Conservation (phyloP, 148 eudicot genomes). For the Fagopyrum esculentum region DNA sequence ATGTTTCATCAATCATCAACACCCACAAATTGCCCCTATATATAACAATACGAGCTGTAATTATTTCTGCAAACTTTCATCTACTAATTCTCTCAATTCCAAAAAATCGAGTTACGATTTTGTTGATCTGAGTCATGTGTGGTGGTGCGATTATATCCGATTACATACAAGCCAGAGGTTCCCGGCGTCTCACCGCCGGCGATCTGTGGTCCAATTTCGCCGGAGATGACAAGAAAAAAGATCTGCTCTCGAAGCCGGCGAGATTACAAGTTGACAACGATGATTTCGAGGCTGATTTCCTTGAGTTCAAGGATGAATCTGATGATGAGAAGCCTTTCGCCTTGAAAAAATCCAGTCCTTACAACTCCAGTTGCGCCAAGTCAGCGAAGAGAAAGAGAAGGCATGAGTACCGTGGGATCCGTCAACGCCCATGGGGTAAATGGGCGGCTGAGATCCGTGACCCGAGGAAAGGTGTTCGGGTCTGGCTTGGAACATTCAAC, state of each 20-base stretch:
- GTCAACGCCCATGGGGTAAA: no score
- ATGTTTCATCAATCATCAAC: no score
- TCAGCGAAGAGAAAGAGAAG: no score
- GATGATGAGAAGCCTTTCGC: slow-evolving; percentile 16
- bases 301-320: neutral
- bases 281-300: slow-evolving; percentile 15
- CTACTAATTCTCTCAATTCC: neutral
- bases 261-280: neutral
- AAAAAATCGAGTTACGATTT: neutral
- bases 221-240: neutral
- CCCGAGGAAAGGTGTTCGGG: no score
- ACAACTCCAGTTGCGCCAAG: neutral
- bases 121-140: slow-evolving; percentile 37
- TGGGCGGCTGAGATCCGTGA: no score
- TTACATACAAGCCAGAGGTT: slow-evolving; percentile 28
- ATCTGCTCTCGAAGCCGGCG: slow-evolving; percentile 3
- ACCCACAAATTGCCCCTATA: no score
- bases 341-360: neutral
- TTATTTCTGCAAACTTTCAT: neutral
- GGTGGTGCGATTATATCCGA: slow-evolving; percentile 67
- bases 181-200: slow-evolving; percentile 23
- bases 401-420: no score
- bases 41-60: neutral
- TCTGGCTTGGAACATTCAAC: no score
- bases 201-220: slow-evolving; percentile 44